phyloP scores from a whole-genome alignment of 306 rosid genomes.

The peach (Prunus persica) region DNA sequence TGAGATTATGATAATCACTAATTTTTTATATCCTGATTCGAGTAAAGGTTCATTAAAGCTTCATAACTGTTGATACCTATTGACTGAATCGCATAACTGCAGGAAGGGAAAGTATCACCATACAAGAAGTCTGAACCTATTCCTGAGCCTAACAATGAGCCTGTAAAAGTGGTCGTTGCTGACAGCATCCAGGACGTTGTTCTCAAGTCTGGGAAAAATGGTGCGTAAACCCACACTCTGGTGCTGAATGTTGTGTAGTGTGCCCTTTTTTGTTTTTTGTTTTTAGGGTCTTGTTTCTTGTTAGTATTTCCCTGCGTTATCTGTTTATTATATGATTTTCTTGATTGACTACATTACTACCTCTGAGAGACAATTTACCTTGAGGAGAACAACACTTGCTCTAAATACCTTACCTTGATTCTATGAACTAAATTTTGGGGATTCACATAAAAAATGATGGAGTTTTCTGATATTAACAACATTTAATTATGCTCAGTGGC shows the following conservation, averaged over 20 bases:
- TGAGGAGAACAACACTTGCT: background rate
- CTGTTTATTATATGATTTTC: background rate
- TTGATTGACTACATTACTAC: background rate
- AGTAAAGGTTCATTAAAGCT: background rate
- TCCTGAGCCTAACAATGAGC: slow-evolving; percentile 76
- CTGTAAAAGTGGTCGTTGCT: slow-evolving; percentile 86
- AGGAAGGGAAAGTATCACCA: slow-evolving; percentile 71
- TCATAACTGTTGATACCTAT: background rate
- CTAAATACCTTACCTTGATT: background rate
- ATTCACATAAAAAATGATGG: too few relatives aligned
- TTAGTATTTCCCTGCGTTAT: background rate
- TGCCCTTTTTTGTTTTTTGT: background rate
- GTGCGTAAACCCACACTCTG: slow-evolving; percentile 22
- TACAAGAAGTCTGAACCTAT: slow-evolving; percentile 72
- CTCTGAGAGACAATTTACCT: background rate
- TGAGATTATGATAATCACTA: background rate
- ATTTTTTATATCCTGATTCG: background rate
- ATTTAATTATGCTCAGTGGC: background rate
- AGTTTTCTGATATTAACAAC: background rate
- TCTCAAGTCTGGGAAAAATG: slow-evolving; percentile 79
- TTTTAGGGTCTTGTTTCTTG: background rate
- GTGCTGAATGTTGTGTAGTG: background rate
- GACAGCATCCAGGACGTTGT: slow-evolving; percentile 66
- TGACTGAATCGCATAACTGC: slow-evolving; percentile 28
- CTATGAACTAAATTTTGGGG: background rate